Base-by-base conservation (phyloP, 805 yeast genomes). In the Aciculoconidium aculeatum region DNA sequence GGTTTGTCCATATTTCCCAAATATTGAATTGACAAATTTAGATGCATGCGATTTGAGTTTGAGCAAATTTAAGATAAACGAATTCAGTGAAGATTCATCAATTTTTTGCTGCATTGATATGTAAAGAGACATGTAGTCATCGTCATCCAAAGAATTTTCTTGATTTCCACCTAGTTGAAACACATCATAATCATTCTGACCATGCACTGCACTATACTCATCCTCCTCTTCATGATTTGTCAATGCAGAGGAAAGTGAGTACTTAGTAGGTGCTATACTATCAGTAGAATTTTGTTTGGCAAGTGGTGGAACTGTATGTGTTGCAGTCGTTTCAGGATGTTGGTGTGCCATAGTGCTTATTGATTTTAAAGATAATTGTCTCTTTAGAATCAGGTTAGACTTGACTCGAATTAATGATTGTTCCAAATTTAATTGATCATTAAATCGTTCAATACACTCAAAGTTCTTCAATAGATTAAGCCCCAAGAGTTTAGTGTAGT, bases 401-500 rank as follows among this genome's bases (percentile, higher is more conserved):
- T 52, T 35, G 21, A 36, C 34, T 23, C 32, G 28, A 9, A 36
- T 32, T 11, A 39, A 22, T 6, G 28, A 19, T 30, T 25, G 32
- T 17, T 36, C 43, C 10, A 27, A 20, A 16, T 41, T 41, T 22
- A 44, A 24, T 27, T 59, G 66, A 15, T 46, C 49, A 27, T 51
- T 49, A 26, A 50, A 49, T 16, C 44, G 42, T 11, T 53, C 57
- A 11, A 57, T 42, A 36, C 47, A 51, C 37, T 64, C 70, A 37
- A 53, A 56, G 25, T 51, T 55, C 33, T 62, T 63, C 26, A 60
- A 49, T 27, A 64, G 46, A 39, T 64, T 61, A 22, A 62, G 40
- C 11, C 46, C 53, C 11, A 64, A 37, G n/a, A 64, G 39, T 8
- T 52, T 49, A 8, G 55, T 39, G 36, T 53, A 64, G 45, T 64